These are phyloP conservation scores for Pueraria montana DNA, from an alignment of 306 rosid genomes.

Conservation along the genomic window DNA sequence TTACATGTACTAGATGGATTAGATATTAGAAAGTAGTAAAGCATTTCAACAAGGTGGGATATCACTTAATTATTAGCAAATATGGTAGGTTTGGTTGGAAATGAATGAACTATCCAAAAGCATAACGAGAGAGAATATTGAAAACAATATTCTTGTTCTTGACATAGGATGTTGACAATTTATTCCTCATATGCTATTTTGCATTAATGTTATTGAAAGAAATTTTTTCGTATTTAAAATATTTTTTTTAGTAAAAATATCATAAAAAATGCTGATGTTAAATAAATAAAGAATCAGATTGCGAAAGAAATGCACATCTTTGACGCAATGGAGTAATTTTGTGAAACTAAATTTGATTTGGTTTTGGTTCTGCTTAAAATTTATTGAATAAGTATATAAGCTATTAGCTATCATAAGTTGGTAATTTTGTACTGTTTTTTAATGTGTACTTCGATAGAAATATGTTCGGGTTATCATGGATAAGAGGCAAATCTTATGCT, in stretches of 20 bases:
- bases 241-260: background rate
- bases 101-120: background rate
- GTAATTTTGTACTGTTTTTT: background rate
- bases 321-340: background rate
- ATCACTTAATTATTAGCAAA: constrained; percentile 15
- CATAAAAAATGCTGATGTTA: background rate
- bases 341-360: background rate
- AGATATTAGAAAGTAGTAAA: background rate
- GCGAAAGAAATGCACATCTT: background rate
- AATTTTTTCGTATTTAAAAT: background rate
- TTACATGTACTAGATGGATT: background rate
- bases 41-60: background rate
- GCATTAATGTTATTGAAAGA: background rate
- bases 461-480: background rate
- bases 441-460: background rate
- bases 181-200: background rate
- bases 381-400: background rate
- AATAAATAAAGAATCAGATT: background rate
- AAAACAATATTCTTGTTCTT: background rate
- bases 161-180: background rate
- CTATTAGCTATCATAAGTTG: background rate
- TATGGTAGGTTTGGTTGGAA: constrained; percentile 24
- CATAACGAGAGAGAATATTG: background rate
- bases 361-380: background rate
- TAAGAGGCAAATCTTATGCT: background rate